Base-by-base conservation (phyloP, 352 stramenopile species). In the Globisporangium uncinulatum region DNA sequence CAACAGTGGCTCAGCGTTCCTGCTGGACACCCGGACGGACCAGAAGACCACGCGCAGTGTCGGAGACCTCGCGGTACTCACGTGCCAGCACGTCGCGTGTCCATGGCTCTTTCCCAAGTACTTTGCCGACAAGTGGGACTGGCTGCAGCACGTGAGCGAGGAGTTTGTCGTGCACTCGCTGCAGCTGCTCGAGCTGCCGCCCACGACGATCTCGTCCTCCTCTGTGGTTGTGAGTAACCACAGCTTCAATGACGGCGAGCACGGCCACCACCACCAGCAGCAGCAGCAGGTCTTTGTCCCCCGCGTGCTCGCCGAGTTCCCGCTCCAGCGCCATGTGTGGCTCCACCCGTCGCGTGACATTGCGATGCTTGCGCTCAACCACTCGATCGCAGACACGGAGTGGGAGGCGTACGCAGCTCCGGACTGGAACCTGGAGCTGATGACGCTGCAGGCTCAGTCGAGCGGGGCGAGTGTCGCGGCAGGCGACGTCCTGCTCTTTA, bases 111-210 rank as follows among this genome's bases (percentile, higher is more conserved):
- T 89, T 65, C 79, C 79, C 13, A 70, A 69, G 47, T 92, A 94
- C 62, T 94, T 91, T 57, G 31, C 58, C 11, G 68, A 88, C 52
- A 88, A 83, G 61, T 91, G 81, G 81, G 70, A 87, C 58, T 94
- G 81, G 83, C 76, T 94, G 51, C 79, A 94, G 65, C 77, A 86
- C 63, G 81, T 94, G 56, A 83, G 71, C 63, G 79, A 91, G 56
- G 70, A 81, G 49, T 86, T 87, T 36, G 74, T 92, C 42, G 66
- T 73, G 36, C 77, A 92, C 52, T 87, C 77, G 57, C 66, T 94
- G 49, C 70, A 87, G 54, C 48, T 92, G 36, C 70, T 89, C 42
- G 74, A 74, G 19, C 31, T 71, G 7, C 59, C 64, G 17, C 24
- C 58, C 57, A 52, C 50, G 13, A 51, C 54, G 7, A 29, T 13